Percentiles rank a stretch among this genome's conserved stretches.
Conservation (phyloP, 805 yeast genomes). For the Millerozyma miso region DNA sequence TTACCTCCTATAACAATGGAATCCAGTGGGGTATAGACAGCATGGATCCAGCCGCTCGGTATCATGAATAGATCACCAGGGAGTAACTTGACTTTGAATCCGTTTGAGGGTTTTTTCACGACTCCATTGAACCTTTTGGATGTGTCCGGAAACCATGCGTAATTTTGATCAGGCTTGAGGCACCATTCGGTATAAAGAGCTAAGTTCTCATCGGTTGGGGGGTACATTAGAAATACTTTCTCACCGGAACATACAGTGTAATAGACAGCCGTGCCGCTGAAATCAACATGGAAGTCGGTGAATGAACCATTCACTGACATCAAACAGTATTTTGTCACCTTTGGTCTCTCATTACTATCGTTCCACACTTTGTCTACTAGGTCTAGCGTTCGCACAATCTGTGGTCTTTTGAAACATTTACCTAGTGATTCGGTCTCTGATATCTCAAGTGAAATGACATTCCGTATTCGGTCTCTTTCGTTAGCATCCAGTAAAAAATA, state of each 20-base stretch:
- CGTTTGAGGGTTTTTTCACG: conserved; percentile 28
- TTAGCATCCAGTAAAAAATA: conserved; percentile 49
- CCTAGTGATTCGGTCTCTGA: conserved; percentile 51
- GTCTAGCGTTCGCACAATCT: conserved; percentile 60
- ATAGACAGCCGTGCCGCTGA: conserved; percentile 89
- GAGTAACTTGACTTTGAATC: conserved; percentile 49
- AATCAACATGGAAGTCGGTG: conserved; percentile 89
- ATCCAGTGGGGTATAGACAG: conserved; percentile 79
- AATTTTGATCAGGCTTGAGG: conserved; percentile 54
- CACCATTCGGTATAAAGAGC: conserved; percentile 71
- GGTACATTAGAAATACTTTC: conserved; percentile 72
- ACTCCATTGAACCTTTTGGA: conserved; percentile 26
- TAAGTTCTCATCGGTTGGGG: conserved; percentile 67
- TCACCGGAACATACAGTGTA: conserved; percentile 76
- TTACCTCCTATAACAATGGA: conserved; percentile 87
- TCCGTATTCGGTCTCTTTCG: conserved; percentile 61
- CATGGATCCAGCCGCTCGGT: conserved; percentile 93
- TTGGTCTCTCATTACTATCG: conserved; percentile 39
- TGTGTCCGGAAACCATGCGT: conserved; percentile 60
- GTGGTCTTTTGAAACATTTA: conserved; percentile 54
- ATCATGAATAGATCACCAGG: conserved; percentile 75
- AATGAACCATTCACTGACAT: conserved; percentile 80
- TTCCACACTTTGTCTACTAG: conserved; percentile 66
- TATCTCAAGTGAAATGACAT: conserved; percentile 80
- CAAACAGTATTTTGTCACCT: conserved; percentile 71